phyloP scores from a whole-genome alignment of 768 basidiomycete genomes.

The Infundibulicybe gibba region DNA sequence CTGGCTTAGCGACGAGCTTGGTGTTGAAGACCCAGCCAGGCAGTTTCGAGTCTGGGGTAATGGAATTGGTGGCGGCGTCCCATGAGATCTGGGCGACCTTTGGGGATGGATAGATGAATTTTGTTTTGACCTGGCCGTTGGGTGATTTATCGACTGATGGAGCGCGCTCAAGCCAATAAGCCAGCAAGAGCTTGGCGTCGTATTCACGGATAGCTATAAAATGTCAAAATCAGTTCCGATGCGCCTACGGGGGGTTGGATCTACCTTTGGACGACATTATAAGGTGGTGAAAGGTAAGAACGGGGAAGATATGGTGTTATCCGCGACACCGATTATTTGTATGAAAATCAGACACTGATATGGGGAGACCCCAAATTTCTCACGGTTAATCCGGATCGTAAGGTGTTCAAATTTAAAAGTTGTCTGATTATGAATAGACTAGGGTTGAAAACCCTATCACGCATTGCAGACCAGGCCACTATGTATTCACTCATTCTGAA shows the following conservation, averaged over 20 bases:
- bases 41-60: constrained; percentile 51
- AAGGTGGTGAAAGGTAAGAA: neutral
- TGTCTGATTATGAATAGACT: too few species aligned
- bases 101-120: constrained; percentile 61
- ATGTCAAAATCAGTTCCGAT: neutral
- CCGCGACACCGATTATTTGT: neutral
- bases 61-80: constrained; percentile 63
- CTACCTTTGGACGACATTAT: constrained; percentile 8
- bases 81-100: constrained; percentile 87
- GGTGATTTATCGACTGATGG: constrained; percentile 61
- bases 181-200: constrained; percentile 96
- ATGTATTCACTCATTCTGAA: too few species aligned
- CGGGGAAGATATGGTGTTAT: neutral
- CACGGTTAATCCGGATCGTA: neutral
- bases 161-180: constrained; percentile 95
- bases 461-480: too few species aligned
- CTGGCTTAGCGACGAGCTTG: constrained; percentile 94
- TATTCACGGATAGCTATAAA: constrained; percentile 82
- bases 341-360: neutral
- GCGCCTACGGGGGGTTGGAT: neutral
- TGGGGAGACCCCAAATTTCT: neutral
- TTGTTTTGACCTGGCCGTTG: constrained; percentile 47
- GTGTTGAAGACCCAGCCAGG: constrained; percentile 80
- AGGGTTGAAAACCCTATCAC: too few species aligned
- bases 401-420: too few species aligned